These are phyloP conservation scores for Manihot esculenta DNA, from an alignment of 441 rosid species.

Conservation along the genomic window DNA sequence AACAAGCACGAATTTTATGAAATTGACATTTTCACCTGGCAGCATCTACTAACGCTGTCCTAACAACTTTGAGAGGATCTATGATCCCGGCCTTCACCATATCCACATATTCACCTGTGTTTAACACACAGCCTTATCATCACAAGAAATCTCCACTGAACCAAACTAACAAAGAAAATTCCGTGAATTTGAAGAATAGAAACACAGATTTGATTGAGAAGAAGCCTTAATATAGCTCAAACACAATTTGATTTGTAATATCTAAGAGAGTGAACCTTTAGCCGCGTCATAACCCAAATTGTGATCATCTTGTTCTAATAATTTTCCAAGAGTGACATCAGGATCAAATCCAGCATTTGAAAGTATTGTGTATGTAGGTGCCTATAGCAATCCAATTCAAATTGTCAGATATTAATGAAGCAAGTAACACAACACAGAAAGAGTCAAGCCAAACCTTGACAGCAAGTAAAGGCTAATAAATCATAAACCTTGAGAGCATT, in stretches of 20 bases:
- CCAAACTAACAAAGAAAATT: neutral
- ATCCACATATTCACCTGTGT: slow-evolving; percentile 69
- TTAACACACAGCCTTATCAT: neutral
- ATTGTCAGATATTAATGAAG: slow-evolving; percentile 19
- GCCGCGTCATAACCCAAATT: slow-evolving; percentile 90
- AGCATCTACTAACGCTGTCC: slow-evolving; percentile 86
- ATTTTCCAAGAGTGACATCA: slow-evolving; percentile 61
- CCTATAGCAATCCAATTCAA: slow-evolving; percentile 42
- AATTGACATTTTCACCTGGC: slow-evolving; percentile 54
- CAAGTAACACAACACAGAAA: neutral
- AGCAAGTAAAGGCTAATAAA: neutral
- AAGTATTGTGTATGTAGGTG: slow-evolving; percentile 67
- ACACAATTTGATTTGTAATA: neutral
- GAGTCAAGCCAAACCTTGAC: neutral
- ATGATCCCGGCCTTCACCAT: slow-evolving; percentile 88
- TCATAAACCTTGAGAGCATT: slow-evolving; percentile 68
- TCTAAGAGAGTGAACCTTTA: slow-evolving; percentile 59
- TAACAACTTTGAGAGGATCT: slow-evolving; percentile 84
- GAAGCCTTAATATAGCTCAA: neutral
- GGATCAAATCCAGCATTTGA: slow-evolving; percentile 90
- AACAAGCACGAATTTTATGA: neutral
- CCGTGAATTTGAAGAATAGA: neutral
- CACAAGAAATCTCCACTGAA: neutral
- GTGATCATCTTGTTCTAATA: slow-evolving; percentile 70
- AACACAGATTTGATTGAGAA: neutral